Base-by-base conservation (phyloP, 805 yeast species). In the Zygoascus biomembranicola region DNA sequence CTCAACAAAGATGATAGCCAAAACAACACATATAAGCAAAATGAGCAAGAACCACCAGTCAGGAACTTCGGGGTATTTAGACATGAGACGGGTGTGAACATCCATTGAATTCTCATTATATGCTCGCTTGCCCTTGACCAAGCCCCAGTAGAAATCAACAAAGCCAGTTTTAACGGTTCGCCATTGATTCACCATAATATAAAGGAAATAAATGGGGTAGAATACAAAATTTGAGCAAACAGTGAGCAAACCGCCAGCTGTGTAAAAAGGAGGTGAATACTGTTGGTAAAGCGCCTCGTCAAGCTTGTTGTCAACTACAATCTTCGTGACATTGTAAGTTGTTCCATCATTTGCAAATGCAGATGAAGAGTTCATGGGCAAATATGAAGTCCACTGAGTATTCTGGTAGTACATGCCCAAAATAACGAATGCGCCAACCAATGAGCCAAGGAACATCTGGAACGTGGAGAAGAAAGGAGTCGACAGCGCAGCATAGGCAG, bases 211-310 rank as follows among this genome's bases (percentile, higher is more conserved):
- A 59, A 80, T 74, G 8, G 87, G 85, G 58, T 80, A 80, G 45
- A 78, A 64, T 31, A 77, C 77, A 65, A 80, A 81, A 61, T 71
- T 75, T 0, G 83, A 77, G 23, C 86, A 85, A 61, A 79, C 81
- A 16, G 73, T 63, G 4, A 59, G 55, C 8, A 59, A 41, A 26
- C 55, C 45, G 2, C 66, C 87, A 8, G 88, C 87, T 18, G 80
- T 64, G 63, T 80, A 82, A 65, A 77, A 84, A 9, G 89, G 89
- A 5, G 87, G 85, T 0, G 88, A 83, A 68, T 84, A 84, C 9
- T 68, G 64, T 61, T 77, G 69, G 65, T 83, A 84, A 8, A 70
- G 77, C 8, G 65, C 67, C 50, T 70, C 67, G 60, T 77, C 72
- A 56, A 83, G 73, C 1, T 60, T 75, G 66, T 65, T 82, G 28